Evolutionary conservation across 1,284 basidiomycete genomes (phyloP).

Genomic region (Ganoderma resinaceum): DNA sequence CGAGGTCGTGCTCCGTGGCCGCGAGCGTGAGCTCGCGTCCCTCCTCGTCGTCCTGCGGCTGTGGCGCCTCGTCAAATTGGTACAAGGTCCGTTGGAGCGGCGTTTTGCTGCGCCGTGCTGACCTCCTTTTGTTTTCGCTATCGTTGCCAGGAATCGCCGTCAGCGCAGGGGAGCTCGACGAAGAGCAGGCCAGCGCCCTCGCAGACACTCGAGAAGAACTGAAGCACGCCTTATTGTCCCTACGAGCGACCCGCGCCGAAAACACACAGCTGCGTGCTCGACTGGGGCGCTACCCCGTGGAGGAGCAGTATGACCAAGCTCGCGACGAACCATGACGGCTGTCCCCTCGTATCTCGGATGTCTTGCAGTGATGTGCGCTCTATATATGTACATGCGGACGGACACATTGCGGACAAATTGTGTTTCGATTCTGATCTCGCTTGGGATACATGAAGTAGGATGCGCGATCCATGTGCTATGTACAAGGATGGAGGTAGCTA

Average conservation of each 20-base stretch:
- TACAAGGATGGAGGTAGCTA: conserved; percentile 15
- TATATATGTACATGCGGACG: not conserved
- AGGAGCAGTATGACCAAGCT: not conserved
- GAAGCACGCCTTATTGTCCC: conserved; percentile 42
- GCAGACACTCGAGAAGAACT: conserved; percentile 56
- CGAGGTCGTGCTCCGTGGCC: conserved; percentile 71
- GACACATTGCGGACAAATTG: not conserved
- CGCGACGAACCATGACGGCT: conserved; percentile 7
- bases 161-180: conserved; percentile 74
- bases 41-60: conserved; percentile 76
- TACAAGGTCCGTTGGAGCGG: conserved; percentile 59
- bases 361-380: not conserved
- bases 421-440: not conserved
- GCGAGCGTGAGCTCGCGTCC: conserved; percentile 71
- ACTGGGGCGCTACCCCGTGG: conserved; percentile 33
- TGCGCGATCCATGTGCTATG: conserved; percentile 15
- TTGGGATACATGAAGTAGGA: conserved; percentile 21
- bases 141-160: conserved; percentile 66
- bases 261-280: conserved; percentile 47
- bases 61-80: conserved; percentile 80
- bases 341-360: too few species aligned
- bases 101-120: not conserved
- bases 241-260: conserved; percentile 46
- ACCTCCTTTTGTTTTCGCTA: not conserved
- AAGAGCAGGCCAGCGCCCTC: conserved; percentile 56